These are phyloP conservation scores for Aspergillus terreus DNA, from an alignment of 2,329 filamentous ascomycete genomes.

Conservation along the genomic window DNA sequence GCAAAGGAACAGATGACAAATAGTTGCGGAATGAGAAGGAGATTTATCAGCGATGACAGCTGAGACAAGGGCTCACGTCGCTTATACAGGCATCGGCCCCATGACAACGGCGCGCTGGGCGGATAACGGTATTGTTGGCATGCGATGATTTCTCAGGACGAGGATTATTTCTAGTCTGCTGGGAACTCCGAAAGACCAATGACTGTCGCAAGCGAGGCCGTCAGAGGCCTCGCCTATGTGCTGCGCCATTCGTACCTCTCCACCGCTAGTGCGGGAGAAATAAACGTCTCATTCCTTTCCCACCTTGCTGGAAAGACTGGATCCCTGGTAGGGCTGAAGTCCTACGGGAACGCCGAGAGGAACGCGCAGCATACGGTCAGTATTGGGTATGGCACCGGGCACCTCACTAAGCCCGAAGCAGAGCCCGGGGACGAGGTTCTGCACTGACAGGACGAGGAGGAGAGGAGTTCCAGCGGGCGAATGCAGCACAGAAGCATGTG, in stretches of 20 bases:
- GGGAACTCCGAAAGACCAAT: too few species aligned
- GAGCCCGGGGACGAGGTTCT: too few species aligned
- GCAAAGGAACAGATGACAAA: background rate
- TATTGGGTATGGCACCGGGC: background rate
- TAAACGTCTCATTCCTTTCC: background rate
- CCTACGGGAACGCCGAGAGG: slow-evolving; percentile 1
- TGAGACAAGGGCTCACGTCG: background rate
- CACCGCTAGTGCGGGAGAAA: background rate
- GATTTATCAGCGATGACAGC: background rate
- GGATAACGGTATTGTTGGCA: too few species aligned
- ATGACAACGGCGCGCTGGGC: too few species aligned
- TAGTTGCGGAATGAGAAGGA: background rate
- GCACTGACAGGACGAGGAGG: background rate
- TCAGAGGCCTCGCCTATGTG: background rate
- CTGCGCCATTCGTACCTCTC: background rate
- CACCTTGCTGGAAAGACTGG: background rate
- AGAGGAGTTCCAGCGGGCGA: too few species aligned
- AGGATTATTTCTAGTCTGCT: too few species aligned
- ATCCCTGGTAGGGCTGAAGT: slow-evolving; percentile 15
- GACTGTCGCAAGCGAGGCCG: too few species aligned
- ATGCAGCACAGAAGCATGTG: too few species aligned
- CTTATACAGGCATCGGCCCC: too few species aligned
- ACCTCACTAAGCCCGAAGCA: background rate
- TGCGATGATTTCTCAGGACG: too few species aligned
- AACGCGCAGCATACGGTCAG: background rate